phyloP scores from a whole-genome alignment of 129 eudicot genomes.

The Scalesia atractyloides region DNA sequence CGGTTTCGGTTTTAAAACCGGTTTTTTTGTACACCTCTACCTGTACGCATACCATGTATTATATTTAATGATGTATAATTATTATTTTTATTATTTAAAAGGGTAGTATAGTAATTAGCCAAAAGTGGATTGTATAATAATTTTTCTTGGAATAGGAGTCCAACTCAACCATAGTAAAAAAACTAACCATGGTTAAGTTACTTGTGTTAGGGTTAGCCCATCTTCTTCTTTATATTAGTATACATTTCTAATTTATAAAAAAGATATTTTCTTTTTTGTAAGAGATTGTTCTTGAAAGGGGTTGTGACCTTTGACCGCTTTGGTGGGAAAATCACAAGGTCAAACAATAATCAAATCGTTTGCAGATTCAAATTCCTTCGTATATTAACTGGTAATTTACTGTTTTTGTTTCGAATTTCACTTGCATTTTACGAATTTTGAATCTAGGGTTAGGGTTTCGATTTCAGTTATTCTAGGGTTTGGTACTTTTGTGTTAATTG shows the following conservation, averaged over 20 bases:
- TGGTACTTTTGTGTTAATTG: constrained; percentile 16
- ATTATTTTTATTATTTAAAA: neutral
- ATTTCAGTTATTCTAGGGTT: constrained; percentile 15
- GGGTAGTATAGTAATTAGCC: constrained; percentile 26
- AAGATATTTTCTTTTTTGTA: constrained; percentile 22
- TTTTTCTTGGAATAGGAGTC: neutral
- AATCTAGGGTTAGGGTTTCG: constrained; percentile 83
- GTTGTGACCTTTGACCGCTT: constrained; percentile 41
- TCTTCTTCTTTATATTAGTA: constrained; percentile 23
- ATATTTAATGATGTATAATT: neutral
- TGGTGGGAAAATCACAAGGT: constrained; percentile 52
- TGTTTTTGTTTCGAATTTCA: constrained; percentile 19
- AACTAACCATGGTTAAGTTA: constrained; percentile 49
- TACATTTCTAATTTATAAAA: constrained; percentile 16
- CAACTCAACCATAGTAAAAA: constrained; percentile 30
- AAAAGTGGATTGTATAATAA: neutral
- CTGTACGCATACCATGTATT: too few relatives aligned
- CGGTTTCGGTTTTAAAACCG: too few relatives aligned
- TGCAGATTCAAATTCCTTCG: constrained; percentile 37
- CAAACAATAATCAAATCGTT: constrained; percentile 37
- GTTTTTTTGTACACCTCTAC: too few relatives aligned
- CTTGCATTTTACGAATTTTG: constrained; percentile 36
- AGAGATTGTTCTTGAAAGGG: constrained; percentile 35
- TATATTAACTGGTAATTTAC: constrained; percentile 27
- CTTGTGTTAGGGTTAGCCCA: constrained; percentile 30